Evolutionary conservation across 1,284 basidiomycete species (phyloP).

Genomic region (Golubevia pallescens): DNA sequence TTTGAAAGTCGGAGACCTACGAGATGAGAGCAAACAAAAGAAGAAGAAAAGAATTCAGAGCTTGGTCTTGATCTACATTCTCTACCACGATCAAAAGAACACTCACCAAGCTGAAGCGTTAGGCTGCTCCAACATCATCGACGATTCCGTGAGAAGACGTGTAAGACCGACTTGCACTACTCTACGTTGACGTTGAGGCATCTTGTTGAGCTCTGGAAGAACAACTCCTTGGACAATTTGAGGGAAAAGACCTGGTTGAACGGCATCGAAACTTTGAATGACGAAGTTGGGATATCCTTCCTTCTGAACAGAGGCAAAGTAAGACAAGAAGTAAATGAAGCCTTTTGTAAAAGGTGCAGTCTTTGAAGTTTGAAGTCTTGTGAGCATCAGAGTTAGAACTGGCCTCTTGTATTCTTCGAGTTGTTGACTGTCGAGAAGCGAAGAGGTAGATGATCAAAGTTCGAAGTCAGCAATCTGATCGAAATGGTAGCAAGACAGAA

Average conservation of each 20-base stretch:
- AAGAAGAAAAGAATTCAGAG: not conserved
- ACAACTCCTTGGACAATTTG: constrained; percentile 82
- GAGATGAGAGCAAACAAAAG: not conserved
- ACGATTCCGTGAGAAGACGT: constrained; percentile 77
- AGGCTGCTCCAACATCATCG: constrained; percentile 73
- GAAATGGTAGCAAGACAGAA: not conserved
- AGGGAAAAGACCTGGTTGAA: constrained; percentile 85
- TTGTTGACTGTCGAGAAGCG: constrained; percentile 67
- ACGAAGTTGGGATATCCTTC: constrained; percentile 79
- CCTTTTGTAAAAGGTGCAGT: constrained; percentile 87
- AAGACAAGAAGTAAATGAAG: constrained; percentile 80
- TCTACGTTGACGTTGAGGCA: constrained; percentile 81
- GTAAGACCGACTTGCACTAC: constrained; percentile 82
- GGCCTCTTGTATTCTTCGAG: constrained; percentile 79
- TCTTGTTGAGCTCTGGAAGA: constrained; percentile 79
- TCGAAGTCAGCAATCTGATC: not conserved
- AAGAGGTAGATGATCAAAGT: not conserved
- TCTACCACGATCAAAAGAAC: not conserved
- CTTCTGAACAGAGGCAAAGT: constrained; percentile 76
- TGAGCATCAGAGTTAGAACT: constrained; percentile 81
- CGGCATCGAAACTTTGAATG: constrained; percentile 77
- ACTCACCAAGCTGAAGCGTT: constrained; percentile 75
- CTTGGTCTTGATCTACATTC: not conserved
- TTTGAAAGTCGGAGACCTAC: constrained; percentile 75
- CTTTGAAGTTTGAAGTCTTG: constrained; percentile 83